Conservation (phyloP, 441 rosid genomes). For the Euphorbia schlechtendalii region DNA sequence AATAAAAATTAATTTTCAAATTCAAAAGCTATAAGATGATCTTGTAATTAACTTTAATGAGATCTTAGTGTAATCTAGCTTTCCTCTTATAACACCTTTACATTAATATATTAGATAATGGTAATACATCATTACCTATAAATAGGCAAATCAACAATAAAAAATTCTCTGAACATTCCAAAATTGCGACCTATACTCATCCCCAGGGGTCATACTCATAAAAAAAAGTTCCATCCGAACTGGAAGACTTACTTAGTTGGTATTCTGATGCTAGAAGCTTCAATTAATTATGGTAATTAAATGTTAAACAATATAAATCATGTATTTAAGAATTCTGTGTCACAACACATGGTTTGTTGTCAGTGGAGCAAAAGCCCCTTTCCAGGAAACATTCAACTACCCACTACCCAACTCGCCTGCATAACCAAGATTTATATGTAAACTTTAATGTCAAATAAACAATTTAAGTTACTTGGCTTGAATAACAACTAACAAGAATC, state of each 20-base stretch:
- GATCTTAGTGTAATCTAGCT: not conserved
- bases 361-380: constrained; percentile 36
- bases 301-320: constrained; percentile 30
- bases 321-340: constrained; percentile 25
- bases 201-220: constrained; percentile 20
- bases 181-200: constrained; percentile 15
- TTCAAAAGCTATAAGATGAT: no score
- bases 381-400: constrained; percentile 40
- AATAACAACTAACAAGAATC: no score
- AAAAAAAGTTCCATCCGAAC: no score
- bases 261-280: constrained; percentile 38
- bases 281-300: constrained; percentile 23
- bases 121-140: constrained; percentile 17
- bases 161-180: constrained; percentile 29
- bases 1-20: no score
- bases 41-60: not conserved
- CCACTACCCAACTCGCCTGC: constrained; percentile 32
- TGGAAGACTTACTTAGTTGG: constrained; percentile 33
- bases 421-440: not conserved
- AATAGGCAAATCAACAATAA: constrained; percentile 17
- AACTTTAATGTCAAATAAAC: no score
- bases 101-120: not conserved
- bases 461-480: no score
- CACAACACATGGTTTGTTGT: constrained; percentile 34
- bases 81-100: not conserved